Conservation (phyloP, 345 rosid genomes). For the Citrus reticulata region DNA sequence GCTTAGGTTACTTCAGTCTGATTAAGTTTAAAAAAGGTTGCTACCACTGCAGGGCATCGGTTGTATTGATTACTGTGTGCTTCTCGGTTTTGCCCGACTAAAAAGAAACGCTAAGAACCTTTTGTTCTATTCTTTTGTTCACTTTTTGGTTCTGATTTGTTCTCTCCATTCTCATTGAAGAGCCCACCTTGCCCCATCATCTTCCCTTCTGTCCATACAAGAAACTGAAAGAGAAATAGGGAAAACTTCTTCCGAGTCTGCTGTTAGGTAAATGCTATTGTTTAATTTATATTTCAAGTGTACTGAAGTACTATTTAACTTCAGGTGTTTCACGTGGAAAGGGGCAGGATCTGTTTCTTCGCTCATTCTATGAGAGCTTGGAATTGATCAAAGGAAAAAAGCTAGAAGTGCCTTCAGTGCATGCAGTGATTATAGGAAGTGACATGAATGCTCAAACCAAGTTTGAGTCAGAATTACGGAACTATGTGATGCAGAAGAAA, state of each 20-base stretch:
- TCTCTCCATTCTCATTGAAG: neutral
- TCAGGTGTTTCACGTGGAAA: conserved; percentile 91
- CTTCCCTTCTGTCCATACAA: neutral
- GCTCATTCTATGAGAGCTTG: conserved; percentile 64
- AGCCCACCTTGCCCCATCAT: neutral
- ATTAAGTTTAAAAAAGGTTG: neutral
- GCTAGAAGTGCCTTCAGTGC: conserved; percentile 57
- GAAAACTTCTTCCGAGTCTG: neutral
- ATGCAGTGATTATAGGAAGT: conserved; percentile 85
- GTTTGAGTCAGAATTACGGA: conserved; percentile 72
- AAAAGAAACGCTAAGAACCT: neutral
- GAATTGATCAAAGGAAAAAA: conserved; percentile 53
- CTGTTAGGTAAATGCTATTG: neutral
- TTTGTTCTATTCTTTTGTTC: neutral
- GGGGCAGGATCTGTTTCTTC: conserved; percentile 79
- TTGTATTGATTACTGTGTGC: neutral
- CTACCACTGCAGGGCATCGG: neutral
- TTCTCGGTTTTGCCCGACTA: neutral
- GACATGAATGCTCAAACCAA: conserved; percentile 79
- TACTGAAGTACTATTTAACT: conserved; percentile 7
- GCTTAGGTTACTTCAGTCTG: neutral
- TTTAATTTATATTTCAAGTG: conserved; percentile 10
- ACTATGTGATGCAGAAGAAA: conserved; percentile 53
- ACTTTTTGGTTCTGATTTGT: neutral
- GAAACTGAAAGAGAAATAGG: neutral